phyloP scores from a whole-genome alignment of 768 basidiomycete genomes.

The Pleurotus platypus region DNA sequence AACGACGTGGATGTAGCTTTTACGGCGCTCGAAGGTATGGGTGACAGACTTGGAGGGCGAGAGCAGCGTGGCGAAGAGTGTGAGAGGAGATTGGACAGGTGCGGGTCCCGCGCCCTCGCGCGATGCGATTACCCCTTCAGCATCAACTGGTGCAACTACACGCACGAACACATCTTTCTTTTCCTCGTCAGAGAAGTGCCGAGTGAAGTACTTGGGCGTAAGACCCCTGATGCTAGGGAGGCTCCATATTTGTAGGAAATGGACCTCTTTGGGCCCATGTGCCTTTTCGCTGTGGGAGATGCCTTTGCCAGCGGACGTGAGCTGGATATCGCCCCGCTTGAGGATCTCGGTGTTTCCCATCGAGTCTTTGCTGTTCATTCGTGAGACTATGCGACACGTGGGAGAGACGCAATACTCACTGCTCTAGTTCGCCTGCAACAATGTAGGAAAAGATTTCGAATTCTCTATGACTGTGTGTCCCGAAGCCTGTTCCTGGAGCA shows the following conservation, averaged over 20 bases:
- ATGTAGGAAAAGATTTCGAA: constrained; percentile 94
- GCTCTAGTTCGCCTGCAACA: constrained; percentile 74
- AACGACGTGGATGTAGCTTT: constrained; percentile 82
- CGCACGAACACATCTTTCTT: constrained; percentile 71
- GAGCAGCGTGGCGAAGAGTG: constrained; percentile 74
- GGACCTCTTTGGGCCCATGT: constrained; percentile 37
- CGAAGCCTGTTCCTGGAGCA: constrained; percentile 72
- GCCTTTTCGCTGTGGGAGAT: constrained; percentile 75
- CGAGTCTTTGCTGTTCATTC: constrained; percentile 66
- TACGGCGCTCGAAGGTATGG: constrained; percentile 31
- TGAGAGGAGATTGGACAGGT: constrained; percentile 68
- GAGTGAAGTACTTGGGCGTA: constrained; percentile 80
- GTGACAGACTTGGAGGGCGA: constrained; percentile 10
- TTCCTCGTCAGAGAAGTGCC: constrained; percentile 78
- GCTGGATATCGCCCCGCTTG: constrained; percentile 84
- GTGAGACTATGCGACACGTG: too few species aligned
- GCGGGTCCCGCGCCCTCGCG: constrained; percentile 78
- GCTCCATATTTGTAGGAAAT: constrained; percentile 56
- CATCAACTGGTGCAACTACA: constrained; percentile 72
- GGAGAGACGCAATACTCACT: constrained; percentile 44
- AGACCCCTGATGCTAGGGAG: constrained; percentile 42
- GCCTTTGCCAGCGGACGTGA: constrained; percentile 90
- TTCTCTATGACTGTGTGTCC: constrained; percentile 77
- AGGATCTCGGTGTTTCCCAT: constrained; percentile 91
- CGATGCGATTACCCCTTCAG: constrained; percentile 47